Base-by-base conservation (phyloP, 2,329 filamentous ascomycete genomes). In the Neonectria punicea region DNA sequence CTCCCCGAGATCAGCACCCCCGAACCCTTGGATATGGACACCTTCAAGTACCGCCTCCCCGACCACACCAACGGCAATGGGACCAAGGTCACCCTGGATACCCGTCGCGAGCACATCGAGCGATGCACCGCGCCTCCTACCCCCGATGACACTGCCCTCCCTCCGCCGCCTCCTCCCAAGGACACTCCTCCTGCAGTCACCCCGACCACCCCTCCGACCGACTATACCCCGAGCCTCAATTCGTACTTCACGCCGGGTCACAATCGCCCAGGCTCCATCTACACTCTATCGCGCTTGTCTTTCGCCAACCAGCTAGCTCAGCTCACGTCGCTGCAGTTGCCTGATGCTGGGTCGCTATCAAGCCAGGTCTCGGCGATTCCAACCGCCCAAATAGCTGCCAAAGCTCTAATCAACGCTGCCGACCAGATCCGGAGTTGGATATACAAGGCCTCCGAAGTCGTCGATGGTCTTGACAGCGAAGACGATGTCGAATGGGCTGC, bases 401-500 rank as follows among this genome's bases (percentile, higher is more conserved):
- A 89, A 65, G 93, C 94, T 0, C 85, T 98, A 59, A 91, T 93
- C 69, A 92, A 93, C 70, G 93, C 95, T 11, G 93, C 94, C 5
- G 93, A 97, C 67, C 94, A 98, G 79, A 98, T 99, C 70, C 88
- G 92, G 68, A 91, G 92, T 74, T 99, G 96, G 96, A 97, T 98
- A 75, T 87, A 88, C 68, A 98, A 98, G 78, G 95, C 95, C 0
- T 91, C 91, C 0, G 93, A 97, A 73, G 94, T 98, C 34, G 89
- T 99, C 58, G 88, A 88, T 59, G 94, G 94, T 5, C 83, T 99
- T 46, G 94, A 98, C 77, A 94, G 94, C 58, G 95, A 98, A 68
- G 96, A 98, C 78, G 96, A 99, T 76, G 94, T 98, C 16, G 95
- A 98, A 79, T 99, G 96, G 96, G 94, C 96, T 2, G 95, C 94